A percentile compares a stretch with the other conserved stretches of the same genome.
Conservation (phyloP, 2,329 filamentous ascomycete genomes). For the Stromatinia cepivora region DNA sequence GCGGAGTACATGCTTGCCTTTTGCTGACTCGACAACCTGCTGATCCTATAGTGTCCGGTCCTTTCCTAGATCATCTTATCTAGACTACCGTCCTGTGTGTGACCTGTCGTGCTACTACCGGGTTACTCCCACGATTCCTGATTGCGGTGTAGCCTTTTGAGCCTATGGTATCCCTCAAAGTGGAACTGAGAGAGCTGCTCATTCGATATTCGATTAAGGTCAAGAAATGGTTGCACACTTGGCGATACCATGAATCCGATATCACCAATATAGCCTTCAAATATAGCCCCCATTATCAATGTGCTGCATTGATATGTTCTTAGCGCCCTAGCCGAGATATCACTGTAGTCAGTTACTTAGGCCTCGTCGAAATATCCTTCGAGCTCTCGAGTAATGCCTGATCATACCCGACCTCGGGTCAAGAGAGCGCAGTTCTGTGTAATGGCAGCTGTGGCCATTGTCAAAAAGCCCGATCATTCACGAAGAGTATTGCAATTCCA, state of each 20-base stretch:
- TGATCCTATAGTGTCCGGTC: neutral
- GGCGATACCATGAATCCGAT: neutral
- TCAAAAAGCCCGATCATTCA: constrained; percentile 46
- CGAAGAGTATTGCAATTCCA: constrained; percentile 82
- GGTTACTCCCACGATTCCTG: too few species aligned
- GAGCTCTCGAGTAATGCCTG: neutral
- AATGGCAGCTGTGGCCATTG: neutral
- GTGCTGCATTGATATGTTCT: neutral
- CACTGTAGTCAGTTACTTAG: neutral
- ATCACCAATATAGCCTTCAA: neutral
- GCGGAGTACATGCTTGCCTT: neutral
- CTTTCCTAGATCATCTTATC: neutral
- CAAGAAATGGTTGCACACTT: neutral
- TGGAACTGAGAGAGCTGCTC: neutral
- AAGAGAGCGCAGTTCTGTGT: neutral
- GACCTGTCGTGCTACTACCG: neutral
- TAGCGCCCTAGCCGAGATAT: neutral
- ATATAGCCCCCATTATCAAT: neutral
- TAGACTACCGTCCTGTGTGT: neutral
- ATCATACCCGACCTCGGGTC: neutral
- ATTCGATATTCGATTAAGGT: neutral
- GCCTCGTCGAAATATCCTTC: neutral
- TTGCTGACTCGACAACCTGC: neutral
- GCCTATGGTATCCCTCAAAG: neutral
- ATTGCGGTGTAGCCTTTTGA: neutral